A percentile compares a stretch with the other conserved stretches of the same genome.
phyloP scores from a whole-genome alignment of 345 rosid species.

The Theobroma cacao region DNA sequence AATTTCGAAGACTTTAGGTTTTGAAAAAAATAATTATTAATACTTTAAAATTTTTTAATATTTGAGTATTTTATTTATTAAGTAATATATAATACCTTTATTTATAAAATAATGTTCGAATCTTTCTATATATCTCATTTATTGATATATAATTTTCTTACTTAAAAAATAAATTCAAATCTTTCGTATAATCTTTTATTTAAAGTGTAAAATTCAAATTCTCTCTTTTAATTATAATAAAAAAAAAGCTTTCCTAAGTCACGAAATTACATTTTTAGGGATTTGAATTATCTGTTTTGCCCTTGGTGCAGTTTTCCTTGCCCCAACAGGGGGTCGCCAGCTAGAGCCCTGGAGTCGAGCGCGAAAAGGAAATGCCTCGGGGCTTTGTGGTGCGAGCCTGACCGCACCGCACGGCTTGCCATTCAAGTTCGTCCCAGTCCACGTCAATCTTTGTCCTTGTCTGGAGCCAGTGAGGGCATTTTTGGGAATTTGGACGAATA shows the following conservation, averaged over 20 bases:
- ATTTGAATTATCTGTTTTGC: neutral
- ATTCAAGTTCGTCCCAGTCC: neutral
- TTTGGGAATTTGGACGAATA: neutral
- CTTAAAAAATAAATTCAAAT: too few relatives aligned
- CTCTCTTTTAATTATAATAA: too few relatives aligned
- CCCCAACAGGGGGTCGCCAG: neutral
- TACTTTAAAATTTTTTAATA: too few relatives aligned
- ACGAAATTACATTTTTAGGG: neutral
- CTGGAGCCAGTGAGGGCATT: neutral
- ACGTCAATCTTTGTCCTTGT: neutral
- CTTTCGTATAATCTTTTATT: too few relatives aligned
- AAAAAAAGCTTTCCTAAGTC: too few relatives aligned
- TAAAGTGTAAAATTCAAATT: too few relatives aligned
- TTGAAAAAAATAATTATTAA: too few relatives aligned
- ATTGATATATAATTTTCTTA: too few relatives aligned
- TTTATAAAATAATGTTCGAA: too few relatives aligned
- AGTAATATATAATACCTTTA: too few relatives aligned
- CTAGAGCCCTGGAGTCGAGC: neutral
- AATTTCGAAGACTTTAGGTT: neutral
- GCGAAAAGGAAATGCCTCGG: neutral
- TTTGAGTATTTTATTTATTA: too few relatives aligned
- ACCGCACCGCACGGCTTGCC: constrained; percentile 13
- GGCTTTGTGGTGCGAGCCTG: constrained; percentile 22
- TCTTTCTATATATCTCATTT: too few relatives aligned
- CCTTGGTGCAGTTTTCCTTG: neutral